These are phyloP conservation scores for Dryadomyces sulphureus DNA, from an alignment of 2,329 filamentous ascomycete genomes.

Conservation along the genomic window DNA sequence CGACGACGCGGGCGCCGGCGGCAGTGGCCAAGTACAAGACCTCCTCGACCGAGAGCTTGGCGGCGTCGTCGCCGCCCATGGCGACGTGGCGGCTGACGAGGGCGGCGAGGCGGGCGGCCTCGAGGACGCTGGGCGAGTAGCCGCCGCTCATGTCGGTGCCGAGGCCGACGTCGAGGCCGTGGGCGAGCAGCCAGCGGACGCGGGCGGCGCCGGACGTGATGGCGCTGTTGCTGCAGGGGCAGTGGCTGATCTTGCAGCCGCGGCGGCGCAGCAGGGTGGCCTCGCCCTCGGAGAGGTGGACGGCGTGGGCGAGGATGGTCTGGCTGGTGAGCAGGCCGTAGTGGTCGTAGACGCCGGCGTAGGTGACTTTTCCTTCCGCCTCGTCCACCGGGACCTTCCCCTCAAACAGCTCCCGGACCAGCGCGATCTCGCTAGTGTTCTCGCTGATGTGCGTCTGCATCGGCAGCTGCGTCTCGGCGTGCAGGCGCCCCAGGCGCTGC, in stretches of 20 bases:
- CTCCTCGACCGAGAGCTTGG: slow-evolving; percentile 71
- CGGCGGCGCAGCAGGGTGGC: slow-evolving; percentile 45
- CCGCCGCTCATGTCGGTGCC: slow-evolving; percentile 89
- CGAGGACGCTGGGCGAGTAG: slow-evolving; percentile 67
- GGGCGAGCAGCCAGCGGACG: slow-evolving; percentile 59
- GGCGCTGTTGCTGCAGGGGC: slow-evolving; percentile 72
- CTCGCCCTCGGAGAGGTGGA: slow-evolving; percentile 60
- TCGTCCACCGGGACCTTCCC: neutral
- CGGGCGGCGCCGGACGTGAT: slow-evolving; percentile 66
- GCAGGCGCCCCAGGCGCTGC: slow-evolving; percentile 46
- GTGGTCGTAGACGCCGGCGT: slow-evolving; percentile 67
- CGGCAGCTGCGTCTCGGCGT: slow-evolving; percentile 45
- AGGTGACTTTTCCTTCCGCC: slow-evolving; percentile 31
- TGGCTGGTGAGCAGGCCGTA: slow-evolving; percentile 52
- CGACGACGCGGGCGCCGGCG: slow-evolving; percentile 74
- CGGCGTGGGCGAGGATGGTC: slow-evolving; percentile 74
- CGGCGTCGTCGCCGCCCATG: slow-evolving; percentile 35
- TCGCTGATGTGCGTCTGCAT: slow-evolving; percentile 87
- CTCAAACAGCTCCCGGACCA: slow-evolving; percentile 56
- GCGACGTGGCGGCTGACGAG: slow-evolving; percentile 62
- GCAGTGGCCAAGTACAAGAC: slow-evolving; percentile 72
- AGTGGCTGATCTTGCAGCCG: slow-evolving; percentile 62
- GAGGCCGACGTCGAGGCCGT: slow-evolving; percentile 65
- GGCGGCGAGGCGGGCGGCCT: slow-evolving; percentile 67
- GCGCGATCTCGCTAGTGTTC: slow-evolving; percentile 56